These are phyloP conservation scores for Fusarium nygamai DNA, from an alignment of 2,329 filamentous ascomycete genomes.

Conservation along the genomic window DNA sequence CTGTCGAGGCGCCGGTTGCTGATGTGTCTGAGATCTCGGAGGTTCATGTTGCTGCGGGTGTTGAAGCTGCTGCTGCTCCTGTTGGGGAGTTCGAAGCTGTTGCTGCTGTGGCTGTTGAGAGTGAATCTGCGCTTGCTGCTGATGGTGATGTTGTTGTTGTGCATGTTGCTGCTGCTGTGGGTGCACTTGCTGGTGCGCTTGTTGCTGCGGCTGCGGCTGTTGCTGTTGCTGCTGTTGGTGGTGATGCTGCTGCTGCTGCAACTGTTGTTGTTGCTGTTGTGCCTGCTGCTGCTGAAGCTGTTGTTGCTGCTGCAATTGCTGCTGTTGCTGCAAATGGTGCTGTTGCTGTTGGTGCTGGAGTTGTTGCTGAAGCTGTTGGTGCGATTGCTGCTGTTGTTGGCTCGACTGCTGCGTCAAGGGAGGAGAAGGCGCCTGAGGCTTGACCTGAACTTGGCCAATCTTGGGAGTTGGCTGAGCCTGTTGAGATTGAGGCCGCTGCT, in stretches of 20 bases:
- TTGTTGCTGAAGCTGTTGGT: conserved; percentile 43
- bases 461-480: conserved; percentile 45
- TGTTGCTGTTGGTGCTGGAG: conserved; percentile 43
- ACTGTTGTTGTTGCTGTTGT: conserved; percentile 44
- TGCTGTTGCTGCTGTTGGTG: conserved; percentile 44
- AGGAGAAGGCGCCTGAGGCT: conserved; percentile 46
- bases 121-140: conserved; percentile 38
- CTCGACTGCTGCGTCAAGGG: conserved; percentile 45
- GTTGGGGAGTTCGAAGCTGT: conserved; percentile 40
- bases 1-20: conserved; percentile 45
- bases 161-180: conserved; percentile 44
- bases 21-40: conserved; percentile 42
- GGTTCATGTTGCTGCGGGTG: conserved; percentile 42
- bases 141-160: conserved; percentile 46
- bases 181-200: conserved; percentile 49
- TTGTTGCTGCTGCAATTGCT: conserved; percentile 45
- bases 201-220: conserved; percentile 40
- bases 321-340: conserved; percentile 43
- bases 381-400: conserved; percentile 39
- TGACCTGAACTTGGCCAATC: conserved; percentile 47
- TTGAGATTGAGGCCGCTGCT: conserved; percentile 53
- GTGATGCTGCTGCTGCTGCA: conserved; percentile 43
- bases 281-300: conserved; percentile 40
- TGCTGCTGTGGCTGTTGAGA: conserved; percentile 37
- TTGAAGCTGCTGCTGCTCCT: conserved; percentile 44